phyloP scores from a whole-genome alignment of 2,329 filamentous ascomycete species.

The Phaeosphaeriaceae sp. region DNA sequence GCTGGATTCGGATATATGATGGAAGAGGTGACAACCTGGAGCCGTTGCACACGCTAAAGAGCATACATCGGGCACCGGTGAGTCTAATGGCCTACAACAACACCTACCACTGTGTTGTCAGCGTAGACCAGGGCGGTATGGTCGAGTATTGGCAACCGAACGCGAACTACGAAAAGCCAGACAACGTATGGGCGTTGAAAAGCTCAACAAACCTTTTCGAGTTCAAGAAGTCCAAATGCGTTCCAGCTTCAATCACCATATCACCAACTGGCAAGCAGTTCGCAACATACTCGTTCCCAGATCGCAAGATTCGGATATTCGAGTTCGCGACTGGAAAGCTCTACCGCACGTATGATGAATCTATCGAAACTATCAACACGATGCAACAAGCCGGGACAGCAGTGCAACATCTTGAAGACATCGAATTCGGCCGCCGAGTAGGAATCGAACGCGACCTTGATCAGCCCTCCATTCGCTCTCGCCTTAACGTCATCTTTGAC shows the following conservation, averaged over 20 bases:
- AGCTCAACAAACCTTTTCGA: constrained; percentile 94
- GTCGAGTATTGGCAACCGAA: constrained; percentile 93
- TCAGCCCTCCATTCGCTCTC: constrained; percentile 67
- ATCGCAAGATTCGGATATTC: constrained; percentile 91
- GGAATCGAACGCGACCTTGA: constrained; percentile 88
- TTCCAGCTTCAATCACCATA: constrained; percentile 80
- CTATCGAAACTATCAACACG: constrained; percentile 82
- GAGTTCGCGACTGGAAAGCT: constrained; percentile 90
- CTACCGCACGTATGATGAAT: constrained; percentile 93
- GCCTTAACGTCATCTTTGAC: constrained; percentile 89
- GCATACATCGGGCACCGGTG: constrained; percentile 82
- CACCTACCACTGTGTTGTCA: constrained; percentile 86
- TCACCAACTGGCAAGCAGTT: constrained; percentile 88
- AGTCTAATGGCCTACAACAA: constrained; percentile 89
- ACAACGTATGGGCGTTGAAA: constrained; percentile 90
- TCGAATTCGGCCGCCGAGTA: constrained; percentile 89
- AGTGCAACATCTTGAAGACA: constrained; percentile 79
- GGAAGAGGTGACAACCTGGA: constrained; percentile 80
- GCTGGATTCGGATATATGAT: constrained; percentile 82
- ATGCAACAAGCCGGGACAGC: constrained; percentile 96
- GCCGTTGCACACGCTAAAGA: constrained; percentile 77
- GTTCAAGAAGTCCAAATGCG: constrained; percentile 91
- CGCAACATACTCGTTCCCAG: constrained; percentile 87
- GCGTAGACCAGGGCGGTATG: constrained; percentile 89
- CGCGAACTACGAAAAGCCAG: constrained; percentile 84